Evolutionary conservation across 768 basidiomycete genomes (phyloP), one percentile per base, ranked within the genome.

Genomic region (Mrakia gelida): DNA sequence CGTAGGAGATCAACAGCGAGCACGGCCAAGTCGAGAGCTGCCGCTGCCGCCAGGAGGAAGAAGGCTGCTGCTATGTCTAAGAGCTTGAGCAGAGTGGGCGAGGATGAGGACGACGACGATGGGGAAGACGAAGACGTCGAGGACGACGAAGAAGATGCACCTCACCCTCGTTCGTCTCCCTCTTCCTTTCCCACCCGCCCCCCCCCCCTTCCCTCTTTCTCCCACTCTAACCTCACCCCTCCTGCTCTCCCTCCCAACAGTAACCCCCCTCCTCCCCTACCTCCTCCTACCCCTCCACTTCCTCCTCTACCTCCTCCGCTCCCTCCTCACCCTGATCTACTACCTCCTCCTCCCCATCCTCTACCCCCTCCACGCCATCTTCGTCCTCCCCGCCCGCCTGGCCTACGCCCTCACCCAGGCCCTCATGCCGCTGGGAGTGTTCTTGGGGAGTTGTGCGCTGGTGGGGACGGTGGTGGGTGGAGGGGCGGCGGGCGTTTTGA

Each of bases 291-390:
- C 38, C 10, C 41, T 43, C 7, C 67, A 18, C 21, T 41, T 70
- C 18, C 38, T 70, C 67, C 34, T 38, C 26, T 70, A 38, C 67
- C 16, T 70, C 38, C 67, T 70, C 67, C 6, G 21, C 26, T 11
- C 8, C 67, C 67, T 70, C 21, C 41, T 70, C 67, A 41, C 67
- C 41, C 21, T 70, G 1, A 15, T 43, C 67, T 70, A 45, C 67
- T 70, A 70, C 67, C 67, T 70, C 41, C 38, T 41, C 38, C 67
- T 70, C 67, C 67, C 67, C 67, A 13, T 70, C 67, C 13, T 45
- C 41, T 13, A 38, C 67, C 67, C 67, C 41, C 41, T 70, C 18
- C 67, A 70, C 67, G 67, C 67, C 34, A 21, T 70, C 67, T 41
- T 70, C 41, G 38, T 70, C 67, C 67, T 70, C 67, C 67, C 67